Evolutionary conservation across 352 stramenopile genomes (phyloP), one percentile per base, ranked within the genome.

Genomic region (Globisporangium abappressorium): DNA sequence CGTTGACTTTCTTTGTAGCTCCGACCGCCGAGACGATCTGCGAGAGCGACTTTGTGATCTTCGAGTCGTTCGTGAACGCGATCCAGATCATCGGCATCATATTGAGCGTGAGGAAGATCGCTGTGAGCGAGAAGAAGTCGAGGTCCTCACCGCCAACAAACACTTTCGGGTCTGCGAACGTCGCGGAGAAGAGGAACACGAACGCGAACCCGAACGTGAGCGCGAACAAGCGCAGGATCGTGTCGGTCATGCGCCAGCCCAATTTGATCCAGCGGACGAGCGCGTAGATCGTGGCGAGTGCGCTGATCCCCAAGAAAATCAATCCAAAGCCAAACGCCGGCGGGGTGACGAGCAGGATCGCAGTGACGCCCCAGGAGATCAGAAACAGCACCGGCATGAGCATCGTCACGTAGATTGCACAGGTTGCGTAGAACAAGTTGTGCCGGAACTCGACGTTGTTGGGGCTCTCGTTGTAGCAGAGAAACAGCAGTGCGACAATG

Each of bases 61-160:
- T 92, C 7, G 79, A 76, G 68, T 97, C 90, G 67, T 97, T 97
- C 0, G 87, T 92, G 70, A 97, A 97, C 6, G 86, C 87, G 46
- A 97, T 83, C 82, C 87, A 96, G n/a, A 97, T 84, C 71, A 97
- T 89, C 8, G 89, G 87, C 76, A 95, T 87, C 87, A 96, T 93
- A 69, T 95, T 94, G 57, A 95, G 78, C 24, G 89, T 93, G 12
- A 95, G 72, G 53, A 91, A 94, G 46, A 95, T 89, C 38, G 76
- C 72, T 20, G 82, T 93, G 49, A 96, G 69, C 26, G 85, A 80
- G 66, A 94, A 93, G 38, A 93, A 93, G 22, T 94, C 85, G 49
- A 96, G 64, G 24, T 84, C 65, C 55, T 89, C 72, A 20, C 84
- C 81, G 24, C 82, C 87, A 0, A 92, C 51, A 56, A 90, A 91